These are phyloP conservation scores for Uronychia setigera DNA, from an alignment of 73 alveolate species.

Conservation along the genomic window DNA sequence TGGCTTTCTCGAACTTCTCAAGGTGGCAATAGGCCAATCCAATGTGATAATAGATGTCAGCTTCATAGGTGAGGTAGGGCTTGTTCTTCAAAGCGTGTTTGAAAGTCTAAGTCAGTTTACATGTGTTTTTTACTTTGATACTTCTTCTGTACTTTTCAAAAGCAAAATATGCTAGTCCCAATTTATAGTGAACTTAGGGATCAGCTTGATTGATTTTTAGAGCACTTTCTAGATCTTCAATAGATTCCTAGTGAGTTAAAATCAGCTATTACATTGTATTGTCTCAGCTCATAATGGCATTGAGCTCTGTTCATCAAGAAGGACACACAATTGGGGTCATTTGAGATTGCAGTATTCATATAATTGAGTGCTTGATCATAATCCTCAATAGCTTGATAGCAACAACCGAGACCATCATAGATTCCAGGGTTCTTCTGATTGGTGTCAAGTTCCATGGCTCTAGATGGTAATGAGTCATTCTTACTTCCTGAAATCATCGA, in stretches of 20 bases:
- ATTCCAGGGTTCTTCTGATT: slow-evolving; percentile 63
- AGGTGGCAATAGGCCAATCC: slow-evolving; percentile 88
- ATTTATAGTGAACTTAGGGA: slow-evolving; percentile 81
- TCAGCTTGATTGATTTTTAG: slow-evolving; percentile 70
- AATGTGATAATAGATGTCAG: slow-evolving; percentile 90
- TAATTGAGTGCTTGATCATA: slow-evolving; percentile 83
- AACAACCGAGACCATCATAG: slow-evolving; percentile 82
- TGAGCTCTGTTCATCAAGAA: slow-evolving; percentile 82
- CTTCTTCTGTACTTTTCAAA: slow-evolving; percentile 71
- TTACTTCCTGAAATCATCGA: slow-evolving; percentile 66
- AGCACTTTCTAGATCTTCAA: slow-evolving; percentile 74
- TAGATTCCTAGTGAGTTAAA: slow-evolving; percentile 45
- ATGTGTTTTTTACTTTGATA: slow-evolving; percentile 52
- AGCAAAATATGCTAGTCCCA: slow-evolving; percentile 85
- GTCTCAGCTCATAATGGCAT: slow-evolving; percentile 62
- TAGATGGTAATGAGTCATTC: neutral
- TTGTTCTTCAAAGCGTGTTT: slow-evolving; percentile 68
- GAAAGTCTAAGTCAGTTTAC: neutral
- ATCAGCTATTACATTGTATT: slow-evolving; percentile 22
- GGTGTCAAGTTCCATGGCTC: slow-evolving; percentile 65
- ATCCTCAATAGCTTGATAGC: slow-evolving; percentile 76
- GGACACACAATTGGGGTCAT: slow-evolving; percentile 63
- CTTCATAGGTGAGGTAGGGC: slow-evolving; percentile 82
- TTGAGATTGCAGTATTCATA: slow-evolving; percentile 70
- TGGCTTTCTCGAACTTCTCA: slow-evolving; percentile 85